Evolutionary conservation across 1,139 yeast species (phyloP), one percentile per base, ranked within the genome.

Genomic region (Pichia sp.): DNA sequence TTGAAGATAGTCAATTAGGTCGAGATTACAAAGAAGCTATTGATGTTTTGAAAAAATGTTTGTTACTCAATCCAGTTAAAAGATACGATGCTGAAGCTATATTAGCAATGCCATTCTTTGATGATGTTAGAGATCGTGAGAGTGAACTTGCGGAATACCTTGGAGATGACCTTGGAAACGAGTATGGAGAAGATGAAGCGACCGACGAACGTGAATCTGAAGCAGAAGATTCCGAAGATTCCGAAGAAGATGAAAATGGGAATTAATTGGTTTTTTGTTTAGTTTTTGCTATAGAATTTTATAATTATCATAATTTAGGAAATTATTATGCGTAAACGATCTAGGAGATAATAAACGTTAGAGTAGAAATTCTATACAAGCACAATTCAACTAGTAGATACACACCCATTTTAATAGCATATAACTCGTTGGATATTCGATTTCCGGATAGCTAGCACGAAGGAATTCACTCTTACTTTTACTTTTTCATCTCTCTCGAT

Each of bases 51-150:
- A 69, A 71, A 53, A 69, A 69, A 9, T 75, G 83, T 55, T 69
- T 85, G 59, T 76, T 72, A 43, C 70, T 82, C 68, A 83, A 85
- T 65, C 81, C 80, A 15, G 58, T 66, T 28, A 73, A 76, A 47
- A 70, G 94, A 44, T 63, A 71, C 15, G 67, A 77, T 10, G 90
- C 93, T 1, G 69, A 68, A 39, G 77, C 79, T 40, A 77, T 84
- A 3, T 66, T 85, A 48, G 62, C 70, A 43, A 70, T 79, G 59
- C 77, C 78, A 15, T 84, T 81, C 57, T 81, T 84, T 59, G 60
- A 53, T 17, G 52, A 44, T 15, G 33, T 35, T 18, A 22, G 8
- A 19, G 20, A 19, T 18, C 19, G 15, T n/a, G 20, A 35, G 11
- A 15, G 32, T 2, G 17, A 33, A 33, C 17, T 19, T 6, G 17